phyloP scores from a whole-genome alignment of 1,139 yeast species.

The Pichia sp. region DNA sequence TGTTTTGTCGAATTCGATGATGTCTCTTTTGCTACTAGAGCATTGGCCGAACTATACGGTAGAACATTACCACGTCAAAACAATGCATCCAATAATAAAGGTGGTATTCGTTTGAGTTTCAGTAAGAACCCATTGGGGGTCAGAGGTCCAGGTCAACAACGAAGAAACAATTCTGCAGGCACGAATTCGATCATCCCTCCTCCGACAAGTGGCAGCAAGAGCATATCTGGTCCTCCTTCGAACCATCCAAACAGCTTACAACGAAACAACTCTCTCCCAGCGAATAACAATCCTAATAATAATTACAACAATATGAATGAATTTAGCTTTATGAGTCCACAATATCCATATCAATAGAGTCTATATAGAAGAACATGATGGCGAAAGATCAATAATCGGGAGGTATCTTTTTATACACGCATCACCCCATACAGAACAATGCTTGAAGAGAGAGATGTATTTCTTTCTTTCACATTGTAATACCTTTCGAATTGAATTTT shows the following conservation, averaged over 20 bases:
- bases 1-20: constrained; percentile 99
- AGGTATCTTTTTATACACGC: no score
- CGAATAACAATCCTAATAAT: not conserved
- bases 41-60: constrained; percentile 91
- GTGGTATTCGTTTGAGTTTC: constrained; percentile 91
- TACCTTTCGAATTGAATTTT: no score
- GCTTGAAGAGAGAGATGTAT: no score
- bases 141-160: constrained; percentile 53
- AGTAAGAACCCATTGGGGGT: constrained; percentile 97
- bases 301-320: constrained; percentile 1
- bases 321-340: constrained; percentile 7
- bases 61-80: constrained; percentile 68
- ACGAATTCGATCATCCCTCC: not conserved
- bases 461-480: no score
- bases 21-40: constrained; percentile 89
- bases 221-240: no score
- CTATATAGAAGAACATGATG: not conserved
- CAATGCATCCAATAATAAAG: constrained; percentile 56
- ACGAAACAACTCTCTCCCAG: constrained; percentile 1
- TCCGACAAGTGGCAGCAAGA: no score
- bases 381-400: no score
- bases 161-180: constrained; percentile 20
- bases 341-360: constrained; percentile 8
- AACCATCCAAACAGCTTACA: not conserved
- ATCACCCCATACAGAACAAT: no score